Base-by-base conservation (phyloP, 176 grass and related monocot genomes). In the Eleusine indica region DNA sequence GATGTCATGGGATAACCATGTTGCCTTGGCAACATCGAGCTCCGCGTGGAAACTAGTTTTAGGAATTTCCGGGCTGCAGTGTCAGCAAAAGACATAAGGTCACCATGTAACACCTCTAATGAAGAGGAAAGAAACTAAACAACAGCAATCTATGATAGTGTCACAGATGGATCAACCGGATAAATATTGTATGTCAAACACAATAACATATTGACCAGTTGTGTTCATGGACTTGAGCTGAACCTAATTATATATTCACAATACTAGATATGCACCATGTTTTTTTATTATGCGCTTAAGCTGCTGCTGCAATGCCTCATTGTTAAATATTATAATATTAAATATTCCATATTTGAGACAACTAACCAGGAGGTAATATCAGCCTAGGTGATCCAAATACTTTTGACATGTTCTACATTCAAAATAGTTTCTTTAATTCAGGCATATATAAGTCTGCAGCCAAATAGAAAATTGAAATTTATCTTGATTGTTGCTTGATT, bases 11-110 rank as follows among this genome's bases (percentile, higher is more conserved):
- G 92, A 95, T 68, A 98, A 73, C 96, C 96, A 98, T 51, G 96
- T 95, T 40, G 87, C 89, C 86, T 95, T 93, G 46, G 93, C 92
- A 88, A 80, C 96, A 86, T 98, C 92, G 73, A 98, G 93, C 91
- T 98, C 96, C 71, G 95, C 83, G 66, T 86, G 53, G 60, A 95
- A 91, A 68, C 92, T 98, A 65, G 91, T 75, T 83, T 91, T 98
- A 74, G 77, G 85, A 82, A 91, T 90, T 90, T 98, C 96, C 68
- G 84, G 86, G 77, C 96, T 98, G 92, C 88, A 93, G 79, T 44
- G 85, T 85, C 16, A 1, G 32, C 57, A 60, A 42, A 66, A 78
- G 82, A 72, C 9, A 62, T 48, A 86, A 78, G 80, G 15, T 77
- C 19, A 66, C 19, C 67, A 67, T 21, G 39, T 51, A 72, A 43